Evolutionary conservation across 139 green algal genomes (phyloP).

Genomic region (Tetraselmis striata): DNA sequence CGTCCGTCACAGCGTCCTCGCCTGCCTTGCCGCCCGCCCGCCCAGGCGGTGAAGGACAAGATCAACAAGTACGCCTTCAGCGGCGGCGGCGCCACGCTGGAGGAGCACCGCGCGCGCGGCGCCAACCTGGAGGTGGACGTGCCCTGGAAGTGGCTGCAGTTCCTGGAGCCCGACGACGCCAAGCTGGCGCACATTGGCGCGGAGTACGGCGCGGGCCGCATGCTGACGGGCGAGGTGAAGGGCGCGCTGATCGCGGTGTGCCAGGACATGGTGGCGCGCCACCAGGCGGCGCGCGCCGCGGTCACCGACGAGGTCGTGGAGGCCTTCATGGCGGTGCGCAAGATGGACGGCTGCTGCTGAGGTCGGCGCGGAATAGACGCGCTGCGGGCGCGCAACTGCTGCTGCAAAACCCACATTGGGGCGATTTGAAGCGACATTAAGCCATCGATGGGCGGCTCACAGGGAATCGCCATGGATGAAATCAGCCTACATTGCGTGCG

Average conservation of each 20-base stretch:
- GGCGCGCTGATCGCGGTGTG: conserved; percentile 65
- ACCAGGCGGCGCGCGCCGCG: conserved; percentile 55
- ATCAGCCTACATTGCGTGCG: too few relatives aligned
- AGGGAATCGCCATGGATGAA: too few relatives aligned
- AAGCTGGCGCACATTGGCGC: conserved; percentile 43
- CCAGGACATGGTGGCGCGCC: conserved; percentile 65
- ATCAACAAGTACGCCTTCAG: conserved; percentile 77
- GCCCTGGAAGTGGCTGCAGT: conserved; percentile 93
- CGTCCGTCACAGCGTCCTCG: too few relatives aligned
- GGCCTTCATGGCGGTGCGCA: conserved; percentile 79
- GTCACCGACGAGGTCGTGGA: conserved; percentile 89
- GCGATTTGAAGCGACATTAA: too few relatives aligned
- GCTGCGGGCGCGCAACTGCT: too few relatives aligned
- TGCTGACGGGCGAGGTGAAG: conserved; percentile 97
- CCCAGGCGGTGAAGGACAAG: too few relatives aligned
- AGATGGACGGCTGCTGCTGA: conserved; percentile 43
- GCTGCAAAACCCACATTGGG: too few relatives aligned
- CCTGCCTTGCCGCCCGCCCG: too few relatives aligned
- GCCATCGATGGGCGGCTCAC: too few relatives aligned
- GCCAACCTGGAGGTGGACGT: conserved; percentile 94
- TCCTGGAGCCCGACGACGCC: conserved; percentile 93
- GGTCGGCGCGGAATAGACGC: too few relatives aligned
- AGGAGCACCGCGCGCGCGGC: conserved; percentile 81
- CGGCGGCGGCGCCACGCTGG: conserved; percentile 76
- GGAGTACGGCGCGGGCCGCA: conserved; percentile 78